Conservation (phyloP, 2,329 filamentous ascomycete species). For the Trichoderma sp. region DNA sequence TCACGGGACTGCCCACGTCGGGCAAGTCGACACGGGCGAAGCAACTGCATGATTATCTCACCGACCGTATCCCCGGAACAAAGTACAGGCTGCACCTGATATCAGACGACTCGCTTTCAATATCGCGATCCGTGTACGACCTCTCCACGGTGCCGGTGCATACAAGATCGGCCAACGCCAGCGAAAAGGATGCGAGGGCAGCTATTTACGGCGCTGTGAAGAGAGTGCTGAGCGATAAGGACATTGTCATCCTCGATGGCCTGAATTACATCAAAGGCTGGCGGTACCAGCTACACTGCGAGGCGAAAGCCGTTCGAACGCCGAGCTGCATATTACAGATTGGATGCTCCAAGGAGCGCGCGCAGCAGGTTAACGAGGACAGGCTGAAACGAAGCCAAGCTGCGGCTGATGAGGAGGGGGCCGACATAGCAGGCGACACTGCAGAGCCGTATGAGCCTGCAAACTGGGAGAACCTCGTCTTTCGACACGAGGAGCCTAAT, state of each 20-base stretch:
- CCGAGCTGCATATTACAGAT: constrained; percentile 71
- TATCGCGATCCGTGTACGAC: constrained; percentile 69
- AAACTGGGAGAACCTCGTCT: constrained; percentile 77
- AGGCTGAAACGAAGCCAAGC: constrained; percentile 40
- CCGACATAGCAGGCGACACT: neutral
- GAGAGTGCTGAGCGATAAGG: constrained; percentile 65
- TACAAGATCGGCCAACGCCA: constrained; percentile 66
- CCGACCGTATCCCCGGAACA: constrained; percentile 49
- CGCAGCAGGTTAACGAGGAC: constrained; percentile 57
- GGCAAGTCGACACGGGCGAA: constrained; percentile 65
- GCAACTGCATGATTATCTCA: constrained; percentile 65
- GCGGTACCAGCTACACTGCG: constrained; percentile 82
- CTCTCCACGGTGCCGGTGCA: constrained; percentile 57
- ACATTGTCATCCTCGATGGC: constrained; percentile 76
- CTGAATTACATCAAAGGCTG: constrained; percentile 90
- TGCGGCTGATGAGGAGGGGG: neutral
- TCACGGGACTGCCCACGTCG: constrained; percentile 65
- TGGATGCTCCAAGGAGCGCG: constrained; percentile 53
- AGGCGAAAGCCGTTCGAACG: constrained; percentile 75
- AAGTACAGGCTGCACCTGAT: constrained; percentile 69
- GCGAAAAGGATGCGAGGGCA: constrained; percentile 79
- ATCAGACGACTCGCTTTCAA: constrained; percentile 68
- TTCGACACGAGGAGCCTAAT: constrained; percentile 83
- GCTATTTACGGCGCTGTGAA: constrained; percentile 75
- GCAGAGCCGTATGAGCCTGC: constrained; percentile 49